phyloP scores from a whole-genome alignment of 2,329 filamentous ascomycete species.

The Penicillium frequentans region DNA sequence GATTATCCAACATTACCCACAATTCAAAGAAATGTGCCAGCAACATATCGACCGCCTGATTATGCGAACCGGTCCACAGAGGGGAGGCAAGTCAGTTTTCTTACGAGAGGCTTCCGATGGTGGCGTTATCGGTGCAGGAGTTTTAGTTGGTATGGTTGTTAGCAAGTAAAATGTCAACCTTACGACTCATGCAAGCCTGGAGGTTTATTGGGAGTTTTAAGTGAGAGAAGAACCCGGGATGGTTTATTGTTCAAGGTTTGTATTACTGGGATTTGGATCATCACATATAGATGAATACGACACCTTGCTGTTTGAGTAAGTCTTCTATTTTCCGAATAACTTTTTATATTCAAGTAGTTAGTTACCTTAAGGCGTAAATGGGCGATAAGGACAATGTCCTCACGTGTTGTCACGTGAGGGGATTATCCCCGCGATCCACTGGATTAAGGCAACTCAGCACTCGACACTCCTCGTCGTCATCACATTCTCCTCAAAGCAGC shows the following conservation, averaged over 20 bases:
- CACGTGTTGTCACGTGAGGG: constrained; percentile 14
- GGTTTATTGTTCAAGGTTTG: constrained; percentile 57
- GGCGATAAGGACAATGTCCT: constrained; percentile 5
- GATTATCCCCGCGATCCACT: constrained; percentile 14
- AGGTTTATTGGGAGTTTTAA: constrained; percentile 1
- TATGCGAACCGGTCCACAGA: constrained; percentile 45
- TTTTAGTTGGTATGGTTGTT: constrained; percentile 52
- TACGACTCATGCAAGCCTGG: not conserved
- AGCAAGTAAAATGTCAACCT: constrained; percentile 15
- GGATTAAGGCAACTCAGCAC: constrained; percentile 12
- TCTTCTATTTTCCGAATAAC: not conserved
- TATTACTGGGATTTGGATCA: constrained; percentile 8
- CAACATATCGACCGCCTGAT: constrained; percentile 62
- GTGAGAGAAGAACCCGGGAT: constrained; percentile 12
- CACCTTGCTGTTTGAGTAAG: not conserved
- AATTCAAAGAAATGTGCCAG: constrained; percentile 71
- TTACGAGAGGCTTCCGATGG: constrained; percentile 54
- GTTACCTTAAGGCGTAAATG: constrained; percentile 8
- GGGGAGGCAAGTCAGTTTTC: constrained; percentile 51
- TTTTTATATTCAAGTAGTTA: not conserved
- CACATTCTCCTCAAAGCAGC: not conserved
- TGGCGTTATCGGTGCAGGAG: constrained; percentile 57
- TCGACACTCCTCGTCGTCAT: constrained; percentile 9
- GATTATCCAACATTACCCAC: constrained; percentile 76
- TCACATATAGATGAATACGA: constrained; percentile 19